Conservation (phyloP, 1,284 basidiomycete species). For the Dichomitus squalens region DNA sequence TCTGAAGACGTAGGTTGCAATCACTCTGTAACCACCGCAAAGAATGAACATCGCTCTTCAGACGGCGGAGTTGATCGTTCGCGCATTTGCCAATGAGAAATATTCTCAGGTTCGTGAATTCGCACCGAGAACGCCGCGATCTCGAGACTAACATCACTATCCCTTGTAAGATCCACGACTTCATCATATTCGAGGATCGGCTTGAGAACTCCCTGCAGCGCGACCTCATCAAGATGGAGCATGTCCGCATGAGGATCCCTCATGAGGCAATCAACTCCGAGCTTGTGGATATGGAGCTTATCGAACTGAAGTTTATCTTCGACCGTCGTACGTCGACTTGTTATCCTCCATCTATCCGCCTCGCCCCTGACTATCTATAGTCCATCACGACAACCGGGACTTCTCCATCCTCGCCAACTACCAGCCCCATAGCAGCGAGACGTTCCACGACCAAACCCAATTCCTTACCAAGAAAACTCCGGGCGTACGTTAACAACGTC, state of each 20-base stretch:
- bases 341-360: neutral
- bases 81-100: constrained; percentile 76
- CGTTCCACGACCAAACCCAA: constrained; percentile 66
- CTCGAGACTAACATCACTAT: neutral
- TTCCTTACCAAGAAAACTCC: constrained; percentile 58
- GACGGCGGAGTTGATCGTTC: constrained; percentile 79
- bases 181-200: constrained; percentile 75
- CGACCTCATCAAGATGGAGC: constrained; percentile 77
- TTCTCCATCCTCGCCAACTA: constrained; percentile 77
- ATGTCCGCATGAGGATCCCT: constrained; percentile 78
- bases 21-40: no score
- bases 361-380: constrained; percentile 35
- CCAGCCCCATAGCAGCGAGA: constrained; percentile 56
- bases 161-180: constrained; percentile 68
- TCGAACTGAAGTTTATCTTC: constrained; percentile 82
- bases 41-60: constrained; percentile 31
- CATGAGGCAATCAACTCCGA: constrained; percentile 71
- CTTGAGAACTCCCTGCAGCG: constrained; percentile 81
- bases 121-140: neutral
- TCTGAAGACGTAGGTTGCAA: constrained; percentile 61
- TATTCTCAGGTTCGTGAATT: constrained; percentile 72
- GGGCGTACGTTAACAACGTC: constrained; percentile 48
- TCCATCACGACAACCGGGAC: constrained; percentile 83
- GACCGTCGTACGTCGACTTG: constrained; percentile 58
- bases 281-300: constrained; percentile 76